Evolutionary conservation across 2,329 filamentous ascomycete genomes (phyloP), one percentile per base, ranked within the genome.

Genomic region (Fusarium sp.): DNA sequence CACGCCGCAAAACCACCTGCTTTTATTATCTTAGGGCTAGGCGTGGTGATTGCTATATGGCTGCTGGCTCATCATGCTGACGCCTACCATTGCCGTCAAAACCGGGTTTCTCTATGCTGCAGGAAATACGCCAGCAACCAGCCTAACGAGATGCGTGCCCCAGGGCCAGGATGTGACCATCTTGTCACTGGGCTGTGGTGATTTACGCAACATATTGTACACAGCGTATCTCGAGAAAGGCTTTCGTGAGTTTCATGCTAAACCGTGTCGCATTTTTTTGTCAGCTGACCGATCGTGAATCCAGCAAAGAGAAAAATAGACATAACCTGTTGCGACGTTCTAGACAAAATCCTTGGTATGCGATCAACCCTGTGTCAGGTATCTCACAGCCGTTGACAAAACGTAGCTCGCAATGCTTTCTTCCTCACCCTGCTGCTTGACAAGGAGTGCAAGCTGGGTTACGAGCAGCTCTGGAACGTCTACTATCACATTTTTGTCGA

Each of bases 171-270:
- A 82, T 65, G 82, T 77, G 2, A 71, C 78, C 42, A 71, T 87
- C 6, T 75, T 88, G 14, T 75, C 82, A 1, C 75, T 88, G 4
- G 84, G 82, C 3, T 85, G 82, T 52, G 83, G 83, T 10, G 85
- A 88, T 72, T 72, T 81, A 38, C 78, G 84, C 11, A 82, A 84
- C 58, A 77, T 88, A 25, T 71, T 88, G 1, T 87, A 80, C 65
- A 86, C 84, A 0, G 67, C 75, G 2, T 82, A 81, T 59, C 68
- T 71, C 2, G 76, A 84, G 44, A 63, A 66, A 33, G 75, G 71
- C 2, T 61, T 79, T 25, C 70, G 76, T 77, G 44, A 65, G 77
- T 68, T 14, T 43, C 32, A 4, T 25, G 5, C n/a, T 48, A 9
- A 9, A n/a, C 17, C 7, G 11, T 32, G 36, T 32, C 13, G 17